Evolutionary conservation across 148 eudicot genomes (phyloP), one percentile per base, ranked within the genome.

Genomic region (Amaranthus cruentus): DNA sequence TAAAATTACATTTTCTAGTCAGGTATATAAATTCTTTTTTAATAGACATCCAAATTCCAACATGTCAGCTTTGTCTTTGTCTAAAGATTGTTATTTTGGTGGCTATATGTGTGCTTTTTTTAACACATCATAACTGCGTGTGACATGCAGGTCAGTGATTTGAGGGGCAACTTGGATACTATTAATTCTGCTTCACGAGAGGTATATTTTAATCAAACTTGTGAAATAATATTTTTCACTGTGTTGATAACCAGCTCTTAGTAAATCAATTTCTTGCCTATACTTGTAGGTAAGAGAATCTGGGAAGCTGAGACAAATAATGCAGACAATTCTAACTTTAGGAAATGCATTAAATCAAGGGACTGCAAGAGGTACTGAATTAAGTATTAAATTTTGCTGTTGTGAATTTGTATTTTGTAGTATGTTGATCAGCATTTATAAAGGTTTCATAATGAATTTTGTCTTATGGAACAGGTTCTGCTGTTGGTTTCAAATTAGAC

Each of bases 281-380:
- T 62, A 71, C 6, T 73, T 77, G 67, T 80, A 95, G 98, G 98
- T 95, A 15, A 92, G 92, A 80, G 97, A 91, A 72, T 91, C 96
- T 49, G 73, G 63, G 66, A 95, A 95, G 81, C 76, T 95, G 80
- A 96, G 96, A 67, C 96, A 95, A 79, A 84, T 95, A 79, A 95
- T 95, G 98, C 97, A 90, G 77, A 95, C 98, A n/a, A 95, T 95
- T 74, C 86, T 95, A 68, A 95, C 96, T 57, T 81, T 95, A 80
- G 98, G 98, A 73, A 95, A 95, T 81, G 98, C 98, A 79, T 78
- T 95, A 80, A 95, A 95, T 79, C 98, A 95, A 88, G 98, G 98
- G 81, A 95, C 98, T 79, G 96, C 98, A 58, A 87, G 98, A 84
- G 98, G 98, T 91, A 90, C 43, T 28, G 15, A 13, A 75, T 47